Base-by-base conservation (phyloP, 768 basidiomycete species). In the Xerocomus brunneocitrinus region DNA sequence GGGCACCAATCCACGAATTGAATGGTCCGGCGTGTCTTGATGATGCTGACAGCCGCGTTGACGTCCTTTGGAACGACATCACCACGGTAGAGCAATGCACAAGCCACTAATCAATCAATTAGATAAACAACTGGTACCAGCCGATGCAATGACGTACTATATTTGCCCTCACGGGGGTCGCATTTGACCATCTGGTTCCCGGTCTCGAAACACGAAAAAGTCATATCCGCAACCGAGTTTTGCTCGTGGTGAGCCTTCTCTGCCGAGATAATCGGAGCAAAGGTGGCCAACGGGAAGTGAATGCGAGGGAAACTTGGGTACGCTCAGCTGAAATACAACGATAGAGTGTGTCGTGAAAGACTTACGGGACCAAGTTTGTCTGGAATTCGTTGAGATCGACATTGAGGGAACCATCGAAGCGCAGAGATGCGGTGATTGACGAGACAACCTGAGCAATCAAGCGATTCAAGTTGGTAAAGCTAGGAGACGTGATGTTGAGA, bases 371-470 rank as follows among this genome's bases (percentile, higher is more conserved):
- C 71, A 98, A 75, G 76, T 98, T 98, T 53, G 95, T 98, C 78
- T 98, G 95, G 85, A 98, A 98, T 76, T 98, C 95, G 75, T 95
- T 97, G 69, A 98, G 71, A 64, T 84, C 82, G 56, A 84, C 83
- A 62, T 83, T 84, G 56, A 84, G 73, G 39, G 79, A 79, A 35
- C 82, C 83, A 61, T 82, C 83, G 62, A 83, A 84, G 50, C 82
- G 78, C 31, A 83, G 79, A 22, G 95, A 98, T 36, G 95, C 95
- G 4, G 95, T 98, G 74, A 98, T 85, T 32, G 94, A 95, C 1
- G 97, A 99, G 56, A 99, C 97, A 61, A 98, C 97, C 69, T 98
- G 97, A 25, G 97, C 95, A 61, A 98, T 98, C 64, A 99, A 78
- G 56, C 97, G 79, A 77, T 99, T 98, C 62, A 98, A 74, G 81